phyloP scores from a whole-genome alignment of 495 filamentous ascomycete genomes.

The Hyaloscypha bicolor region DNA sequence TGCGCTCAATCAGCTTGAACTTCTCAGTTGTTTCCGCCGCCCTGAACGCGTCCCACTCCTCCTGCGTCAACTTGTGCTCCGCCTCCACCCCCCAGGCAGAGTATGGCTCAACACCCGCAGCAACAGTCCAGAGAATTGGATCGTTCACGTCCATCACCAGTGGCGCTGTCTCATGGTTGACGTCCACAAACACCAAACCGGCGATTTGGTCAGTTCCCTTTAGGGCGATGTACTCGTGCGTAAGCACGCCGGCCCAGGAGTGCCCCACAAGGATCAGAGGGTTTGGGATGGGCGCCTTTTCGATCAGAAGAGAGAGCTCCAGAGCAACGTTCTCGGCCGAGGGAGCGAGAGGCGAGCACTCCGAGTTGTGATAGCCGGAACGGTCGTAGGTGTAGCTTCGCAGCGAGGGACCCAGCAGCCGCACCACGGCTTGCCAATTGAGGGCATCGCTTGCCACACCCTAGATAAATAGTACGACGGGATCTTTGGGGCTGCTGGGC shows the following conservation, averaged over 20 bases:
- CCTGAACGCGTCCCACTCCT: constrained; percentile 24
- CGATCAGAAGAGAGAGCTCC: constrained; percentile 22
- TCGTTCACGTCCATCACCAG: constrained; percentile 15
- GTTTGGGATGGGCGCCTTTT: constrained; percentile 13
- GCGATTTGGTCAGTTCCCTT: constrained; percentile 21
- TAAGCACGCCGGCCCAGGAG: constrained; percentile 24
- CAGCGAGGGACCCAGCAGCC: constrained; percentile 13
- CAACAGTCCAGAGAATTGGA: constrained; percentile 12
- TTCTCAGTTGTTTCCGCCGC: constrained; percentile 3
- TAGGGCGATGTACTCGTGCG: constrained; percentile 18
- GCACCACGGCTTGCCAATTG: constrained; percentile 18
- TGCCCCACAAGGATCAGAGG: constrained; percentile 23
- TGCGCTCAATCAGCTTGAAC: constrained; percentile 4
- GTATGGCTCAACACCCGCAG: constrained; percentile 11
- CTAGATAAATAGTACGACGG: constrained; percentile 20
- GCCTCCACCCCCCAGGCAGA: neutral
- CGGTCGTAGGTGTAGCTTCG: constrained; percentile 26
- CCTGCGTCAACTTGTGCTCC: constrained; percentile 22
- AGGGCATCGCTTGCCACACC: constrained; percentile 16
- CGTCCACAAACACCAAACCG: constrained; percentile 25
- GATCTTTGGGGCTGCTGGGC: constrained; percentile 15
- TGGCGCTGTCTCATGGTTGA: constrained; percentile 16
- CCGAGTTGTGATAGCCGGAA: constrained; percentile 17
- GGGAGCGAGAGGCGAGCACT: constrained; percentile 17
- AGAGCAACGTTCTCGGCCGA: constrained; percentile 23